Conservation (phyloP, 345 rosid genomes). For the Rhodamnia rubescens region DNA sequence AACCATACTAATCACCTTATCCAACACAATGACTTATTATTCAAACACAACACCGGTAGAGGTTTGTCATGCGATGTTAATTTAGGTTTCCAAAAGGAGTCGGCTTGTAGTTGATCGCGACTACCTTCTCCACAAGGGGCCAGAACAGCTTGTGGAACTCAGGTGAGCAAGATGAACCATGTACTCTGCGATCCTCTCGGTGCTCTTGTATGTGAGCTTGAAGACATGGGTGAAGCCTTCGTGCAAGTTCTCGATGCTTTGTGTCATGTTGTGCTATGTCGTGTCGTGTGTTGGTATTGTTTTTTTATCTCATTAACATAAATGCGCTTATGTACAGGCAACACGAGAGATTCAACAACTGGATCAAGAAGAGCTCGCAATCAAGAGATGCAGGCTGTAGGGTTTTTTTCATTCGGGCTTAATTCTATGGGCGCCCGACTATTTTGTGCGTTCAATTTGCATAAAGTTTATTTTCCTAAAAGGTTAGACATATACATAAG, state of each 20-base stretch:
- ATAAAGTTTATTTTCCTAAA: no score
- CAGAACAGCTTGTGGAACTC: conserved; percentile 36
- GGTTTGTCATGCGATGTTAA: neutral
- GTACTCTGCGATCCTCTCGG: conserved; percentile 50
- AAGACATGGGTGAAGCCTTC: conserved; percentile 85
- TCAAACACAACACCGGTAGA: neutral
- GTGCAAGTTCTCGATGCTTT: conserved; percentile 62
- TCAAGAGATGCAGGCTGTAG: no score
- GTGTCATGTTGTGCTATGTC: no score
- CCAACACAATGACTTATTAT: neutral
- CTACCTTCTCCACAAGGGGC: conserved; percentile 36
- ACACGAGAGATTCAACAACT: no score
- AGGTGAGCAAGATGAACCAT: conserved; percentile 55
- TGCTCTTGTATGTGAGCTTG: conserved; percentile 58
- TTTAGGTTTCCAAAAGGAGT: conserved; percentile 18
- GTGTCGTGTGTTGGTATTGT: no score
- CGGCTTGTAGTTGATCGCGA: conserved; percentile 60
- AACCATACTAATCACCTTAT: neutral
- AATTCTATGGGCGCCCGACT: no score
- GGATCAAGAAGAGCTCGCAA: no score
- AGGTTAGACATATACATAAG: no score
- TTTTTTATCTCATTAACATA: no score
- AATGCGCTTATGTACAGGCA: no score
- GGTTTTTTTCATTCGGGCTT: no score
- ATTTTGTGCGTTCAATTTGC: no score